A percentile compares a stretch with the other conserved stretches of the same genome.
These are phyloP conservation scores for Aureobasidium sp. DNA, from an alignment of 2,329 filamentous ascomycete species.

Conservation along the genomic window DNA sequence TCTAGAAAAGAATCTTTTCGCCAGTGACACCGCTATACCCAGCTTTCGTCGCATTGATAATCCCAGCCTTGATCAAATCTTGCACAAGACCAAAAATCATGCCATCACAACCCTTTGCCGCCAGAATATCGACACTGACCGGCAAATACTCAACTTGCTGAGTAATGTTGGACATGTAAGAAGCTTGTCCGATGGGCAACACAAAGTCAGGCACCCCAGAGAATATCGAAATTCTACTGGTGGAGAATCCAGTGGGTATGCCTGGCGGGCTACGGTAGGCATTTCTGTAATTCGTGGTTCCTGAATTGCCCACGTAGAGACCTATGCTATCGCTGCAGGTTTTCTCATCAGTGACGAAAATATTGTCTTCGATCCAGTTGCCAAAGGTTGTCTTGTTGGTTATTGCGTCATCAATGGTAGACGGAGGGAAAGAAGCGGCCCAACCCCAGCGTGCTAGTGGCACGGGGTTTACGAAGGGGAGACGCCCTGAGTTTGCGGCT, in stretches of 20 bases:
- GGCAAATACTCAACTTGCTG: slow-evolving; percentile 46
- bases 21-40: slow-evolving; percentile 37
- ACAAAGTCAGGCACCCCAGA: slow-evolving; percentile 44
- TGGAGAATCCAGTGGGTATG: slow-evolving; percentile 42
- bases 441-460: slow-evolving; percentile 44
- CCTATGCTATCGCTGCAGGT: slow-evolving; percentile 46
- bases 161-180: slow-evolving; percentile 44
- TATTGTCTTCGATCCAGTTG: slow-evolving; percentile 42
- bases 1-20: slow-evolving; percentile 34
- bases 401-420: slow-evolving; percentile 37
- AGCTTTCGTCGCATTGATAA: slow-evolving; percentile 40
- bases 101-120: slow-evolving; percentile 54
- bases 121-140: slow-evolving; percentile 52
- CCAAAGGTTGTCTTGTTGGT: slow-evolving; percentile 45
- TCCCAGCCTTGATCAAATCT: slow-evolving; percentile 44
- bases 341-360: slow-evolving; percentile 36
- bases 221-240: slow-evolving; percentile 43
- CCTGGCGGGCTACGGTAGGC: slow-evolving; percentile 37
- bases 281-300: slow-evolving; percentile 39
- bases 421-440: slow-evolving; percentile 35
- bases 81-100: slow-evolving; percentile 49
- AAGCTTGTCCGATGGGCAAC: slow-evolving; percentile 37
- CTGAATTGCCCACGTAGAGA: slow-evolving; percentile 42
- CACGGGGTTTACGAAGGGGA: slow-evolving; percentile 45
- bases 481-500: slow-evolving; percentile 37